These are phyloP conservation scores for Fusarium pseudocircinatum DNA, from an alignment of 2,329 filamentous ascomycete species.

Conservation along the genomic window DNA sequence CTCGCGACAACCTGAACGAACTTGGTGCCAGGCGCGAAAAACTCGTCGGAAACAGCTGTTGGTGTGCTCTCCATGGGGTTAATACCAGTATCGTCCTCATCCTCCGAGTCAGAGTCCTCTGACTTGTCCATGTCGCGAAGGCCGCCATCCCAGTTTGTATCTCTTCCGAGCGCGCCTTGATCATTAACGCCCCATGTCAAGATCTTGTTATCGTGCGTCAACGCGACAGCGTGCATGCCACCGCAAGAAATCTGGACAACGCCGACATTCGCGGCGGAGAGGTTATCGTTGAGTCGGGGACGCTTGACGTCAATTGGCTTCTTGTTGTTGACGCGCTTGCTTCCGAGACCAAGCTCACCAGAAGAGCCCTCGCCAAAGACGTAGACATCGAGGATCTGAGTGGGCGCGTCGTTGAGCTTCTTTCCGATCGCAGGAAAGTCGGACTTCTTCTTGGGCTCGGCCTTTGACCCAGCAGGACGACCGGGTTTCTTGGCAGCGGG, in stretches of 20 bases:
- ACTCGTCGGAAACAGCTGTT: conserved; percentile 64
- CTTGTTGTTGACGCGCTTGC: conserved; percentile 68
- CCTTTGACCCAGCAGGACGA: conserved; percentile 29
- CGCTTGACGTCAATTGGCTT: conserved; percentile 80
- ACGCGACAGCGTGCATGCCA: conserved; percentile 81
- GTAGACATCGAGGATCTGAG: conserved; percentile 74
- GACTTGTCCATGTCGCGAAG: conserved; percentile 65
- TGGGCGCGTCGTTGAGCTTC: conserved; percentile 74
- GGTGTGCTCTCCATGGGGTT: conserved; percentile 80
- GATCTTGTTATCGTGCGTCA: conserved; percentile 84
- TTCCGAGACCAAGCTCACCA: conserved; percentile 85
- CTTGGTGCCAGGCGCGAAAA: conserved; percentile 69
- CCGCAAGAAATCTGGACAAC: conserved; percentile 81
- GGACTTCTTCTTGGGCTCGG: conserved; percentile 53
- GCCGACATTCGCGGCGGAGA: conserved; percentile 68
- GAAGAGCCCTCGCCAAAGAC: conserved; percentile 83
- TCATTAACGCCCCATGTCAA: conserved; percentile 91
- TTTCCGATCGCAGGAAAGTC: conserved; percentile 62
- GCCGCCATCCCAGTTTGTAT: conserved; percentile 75
- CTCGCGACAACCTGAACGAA: conserved; percentile 74
- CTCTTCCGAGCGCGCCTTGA: conserved; percentile 80
- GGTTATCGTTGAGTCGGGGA: conserved; percentile 80
- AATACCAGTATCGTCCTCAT: conserved; percentile 70
- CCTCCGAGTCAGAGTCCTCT: conserved; percentile 63
- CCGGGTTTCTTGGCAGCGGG: conserved; percentile 31